A percentile compares a stretch with the other conserved stretches of the same genome.
Evolutionary conservation across 306 rosid species (phyloP).

Genomic region (Dryas drummondii): DNA sequence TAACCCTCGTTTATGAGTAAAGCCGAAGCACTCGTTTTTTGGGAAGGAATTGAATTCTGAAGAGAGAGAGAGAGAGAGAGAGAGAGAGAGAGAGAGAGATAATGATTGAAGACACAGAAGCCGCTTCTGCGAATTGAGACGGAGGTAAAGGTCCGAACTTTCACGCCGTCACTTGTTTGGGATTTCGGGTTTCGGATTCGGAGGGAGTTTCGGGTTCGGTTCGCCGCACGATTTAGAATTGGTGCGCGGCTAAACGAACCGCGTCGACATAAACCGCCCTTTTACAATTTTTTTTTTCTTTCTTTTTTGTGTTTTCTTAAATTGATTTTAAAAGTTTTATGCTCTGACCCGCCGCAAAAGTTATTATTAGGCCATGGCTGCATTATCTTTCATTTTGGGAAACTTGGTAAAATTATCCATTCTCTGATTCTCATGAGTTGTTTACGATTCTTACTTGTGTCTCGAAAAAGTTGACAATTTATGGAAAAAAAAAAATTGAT

Average conservation of each 20-base stretch:
- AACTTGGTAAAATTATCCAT: no score
- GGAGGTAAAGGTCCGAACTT: not conserved
- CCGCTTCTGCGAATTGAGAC: not conserved
- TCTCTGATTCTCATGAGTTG: no score
- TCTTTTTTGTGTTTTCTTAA: not conserved
- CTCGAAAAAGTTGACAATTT: no score
- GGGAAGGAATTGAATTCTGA: not conserved
- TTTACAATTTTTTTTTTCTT: not conserved
- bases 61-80: slow-evolving; percentile 1
- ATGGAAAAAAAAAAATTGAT: no score
- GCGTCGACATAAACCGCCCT: not conserved
- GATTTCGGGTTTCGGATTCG: slow-evolving; percentile 7
- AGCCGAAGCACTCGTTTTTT: not conserved
- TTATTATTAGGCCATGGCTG: no score
- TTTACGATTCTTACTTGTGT: no score
- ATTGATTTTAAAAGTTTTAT: not conserved
- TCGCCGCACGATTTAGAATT: not conserved
- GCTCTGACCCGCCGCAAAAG: no score
- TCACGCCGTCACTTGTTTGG: not conserved
- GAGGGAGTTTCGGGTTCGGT: not conserved
- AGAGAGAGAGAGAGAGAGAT: not conserved
- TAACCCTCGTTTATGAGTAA: not conserved
- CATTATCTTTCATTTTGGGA: no score
- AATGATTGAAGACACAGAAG: not conserved
- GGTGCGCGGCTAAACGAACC: not conserved